phyloP scores from a whole-genome alignment of 345 rosid genomes.

The Citropsis articulata region DNA sequence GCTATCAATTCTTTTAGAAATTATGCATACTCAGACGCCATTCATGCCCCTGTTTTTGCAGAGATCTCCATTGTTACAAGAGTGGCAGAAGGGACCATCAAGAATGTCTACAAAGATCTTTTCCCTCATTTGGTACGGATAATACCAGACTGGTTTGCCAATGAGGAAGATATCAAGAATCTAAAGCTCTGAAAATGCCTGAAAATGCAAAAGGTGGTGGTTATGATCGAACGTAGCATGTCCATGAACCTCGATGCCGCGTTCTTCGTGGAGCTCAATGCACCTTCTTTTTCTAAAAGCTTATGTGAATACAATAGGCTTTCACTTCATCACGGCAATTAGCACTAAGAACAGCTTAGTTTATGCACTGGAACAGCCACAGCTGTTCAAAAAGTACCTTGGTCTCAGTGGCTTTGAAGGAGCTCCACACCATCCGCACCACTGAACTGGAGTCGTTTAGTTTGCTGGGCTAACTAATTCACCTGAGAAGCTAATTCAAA shows the following conservation, averaged over 20 bases:
- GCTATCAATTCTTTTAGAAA: background rate
- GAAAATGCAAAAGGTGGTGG: constrained; percentile 7
- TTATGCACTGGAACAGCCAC: background rate
- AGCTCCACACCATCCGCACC: background rate
- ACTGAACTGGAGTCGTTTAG: background rate
- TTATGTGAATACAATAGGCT: constrained; percentile 12
- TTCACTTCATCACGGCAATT: background rate
- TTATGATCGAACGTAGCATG: background rate
- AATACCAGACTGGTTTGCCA: constrained; percentile 50
- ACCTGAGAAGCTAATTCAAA: too few relatives aligned
- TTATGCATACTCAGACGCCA: background rate
- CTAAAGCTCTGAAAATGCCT: constrained; percentile 23
- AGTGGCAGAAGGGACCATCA: constrained; percentile 53
- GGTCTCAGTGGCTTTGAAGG: background rate
- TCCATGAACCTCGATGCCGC: background rate
- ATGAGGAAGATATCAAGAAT: constrained; percentile 39
- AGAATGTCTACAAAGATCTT: constrained; percentile 48
- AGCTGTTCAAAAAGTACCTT: background rate
- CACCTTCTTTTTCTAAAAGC: background rate
- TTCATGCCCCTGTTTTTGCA: constrained; percentile 17
- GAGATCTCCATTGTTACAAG: constrained; percentile 46
- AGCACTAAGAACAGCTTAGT: constrained; percentile 2
- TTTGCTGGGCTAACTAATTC: background rate
- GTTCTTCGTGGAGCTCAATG: background rate
- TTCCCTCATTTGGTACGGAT: constrained; percentile 34